Evolutionary conservation across 305 asterid species (phyloP).

Genomic region (Fraxinus velutina): DNA sequence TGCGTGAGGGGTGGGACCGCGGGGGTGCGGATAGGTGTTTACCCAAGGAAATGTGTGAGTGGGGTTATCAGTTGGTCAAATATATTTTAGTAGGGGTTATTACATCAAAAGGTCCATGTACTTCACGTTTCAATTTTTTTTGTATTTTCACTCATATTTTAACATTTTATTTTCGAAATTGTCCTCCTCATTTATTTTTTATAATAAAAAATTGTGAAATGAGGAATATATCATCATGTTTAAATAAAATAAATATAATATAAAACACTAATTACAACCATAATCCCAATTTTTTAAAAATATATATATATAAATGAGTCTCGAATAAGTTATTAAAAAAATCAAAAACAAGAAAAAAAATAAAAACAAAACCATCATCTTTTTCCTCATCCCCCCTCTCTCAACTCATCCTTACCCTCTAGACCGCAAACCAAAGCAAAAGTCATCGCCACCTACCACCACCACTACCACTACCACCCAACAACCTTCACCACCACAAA

Average conservation of each 20-base stretch:
- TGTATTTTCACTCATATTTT: neutral
- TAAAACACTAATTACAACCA: too few species aligned
- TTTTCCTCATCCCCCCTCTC: too few species aligned
- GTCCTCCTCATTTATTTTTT: neutral
- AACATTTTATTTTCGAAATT: neutral
- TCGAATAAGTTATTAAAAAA: too few species aligned
- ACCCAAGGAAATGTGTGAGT: neutral
- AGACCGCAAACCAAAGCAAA: neutral
- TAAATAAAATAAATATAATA: too few species aligned
- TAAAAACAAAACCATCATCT: too few species aligned
- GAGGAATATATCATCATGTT: too few species aligned
- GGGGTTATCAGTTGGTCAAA: neutral
- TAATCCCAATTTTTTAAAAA: too few species aligned
- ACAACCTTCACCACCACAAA: neutral
- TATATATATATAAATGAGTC: too few species aligned
- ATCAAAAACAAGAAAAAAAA: too few species aligned
- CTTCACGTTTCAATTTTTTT: too few species aligned
- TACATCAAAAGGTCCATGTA: neutral
- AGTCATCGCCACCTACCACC: neutral
- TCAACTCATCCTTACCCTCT: too few species aligned
- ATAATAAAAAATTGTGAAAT: too few species aligned
- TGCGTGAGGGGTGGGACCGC: neutral
- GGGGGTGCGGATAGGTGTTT: neutral
- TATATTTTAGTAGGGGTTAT: neutral
- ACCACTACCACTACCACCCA: neutral